Conservation (phyloP, 345 rosid genomes). For the Sonneratia caseolaris region DNA sequence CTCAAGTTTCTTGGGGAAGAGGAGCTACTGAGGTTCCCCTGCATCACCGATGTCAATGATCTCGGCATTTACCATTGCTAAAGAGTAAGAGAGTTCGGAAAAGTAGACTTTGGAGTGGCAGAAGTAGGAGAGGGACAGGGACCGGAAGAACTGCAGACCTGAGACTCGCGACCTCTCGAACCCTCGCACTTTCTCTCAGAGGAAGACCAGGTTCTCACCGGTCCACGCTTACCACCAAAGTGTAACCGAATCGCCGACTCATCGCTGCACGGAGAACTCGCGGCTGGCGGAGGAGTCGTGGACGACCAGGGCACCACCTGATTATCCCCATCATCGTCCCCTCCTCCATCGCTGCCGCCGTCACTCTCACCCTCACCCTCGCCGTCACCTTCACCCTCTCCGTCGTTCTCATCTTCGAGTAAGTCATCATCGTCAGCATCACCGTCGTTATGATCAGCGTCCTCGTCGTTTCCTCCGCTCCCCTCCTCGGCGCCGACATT, state of each 20-base stretch:
- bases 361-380: slow-evolving; percentile 1
- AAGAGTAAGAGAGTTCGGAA: too few species aligned
- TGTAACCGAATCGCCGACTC: slow-evolving; percentile 9
- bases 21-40: too few species aligned
- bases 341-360: slow-evolving; percentile 2
- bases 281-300: slow-evolving; percentile 29
- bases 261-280: slow-evolving; percentile 27
- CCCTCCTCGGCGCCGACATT: slow-evolving; percentile 8
- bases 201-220: slow-evolving; percentile 6
- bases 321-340: slow-evolving; percentile 32
- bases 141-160: slow-evolving; percentile 11
- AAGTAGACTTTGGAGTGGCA: too few species aligned
- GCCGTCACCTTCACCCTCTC: neutral
- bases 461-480: slow-evolving; percentile 10
- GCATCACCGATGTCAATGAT: too few species aligned
- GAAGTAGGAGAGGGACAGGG: too few species aligned
- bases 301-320: slow-evolving; percentile 54
- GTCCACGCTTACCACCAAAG: neutral
- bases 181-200: slow-evolving; percentile 19
- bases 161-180: slow-evolving; percentile 20
- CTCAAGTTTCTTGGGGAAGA: too few species aligned
- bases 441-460: slow-evolving; percentile 16
- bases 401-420: too few species aligned
- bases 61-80: too few species aligned
- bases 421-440: neutral